Base-by-base conservation (phyloP, 169 alveolate species). In the Babesia gibsoni region DNA sequence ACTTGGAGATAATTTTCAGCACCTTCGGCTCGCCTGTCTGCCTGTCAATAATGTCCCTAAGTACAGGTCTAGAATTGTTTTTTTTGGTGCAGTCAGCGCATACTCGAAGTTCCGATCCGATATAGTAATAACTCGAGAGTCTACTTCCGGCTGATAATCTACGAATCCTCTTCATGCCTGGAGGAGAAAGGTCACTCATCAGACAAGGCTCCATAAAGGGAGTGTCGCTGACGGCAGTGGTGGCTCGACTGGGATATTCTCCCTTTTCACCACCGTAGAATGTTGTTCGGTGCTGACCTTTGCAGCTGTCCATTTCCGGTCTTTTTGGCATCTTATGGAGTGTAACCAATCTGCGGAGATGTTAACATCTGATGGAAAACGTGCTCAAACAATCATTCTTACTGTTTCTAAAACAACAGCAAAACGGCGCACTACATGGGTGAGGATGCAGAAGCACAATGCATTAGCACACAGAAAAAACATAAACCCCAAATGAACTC, bases 1-100 rank as follows among this genome's bases (percentile, higher is more conserved):
- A 59, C 65, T 88, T 88, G 30, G 89, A 83, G 22, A 88, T 80
- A 0, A 88, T 83, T 63, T 88, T 88, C 14, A 88, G 77, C 33
- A 88, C 78, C 79, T 88, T 88, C n/a, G 81, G 67, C 35, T 68
- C 68, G 18, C 88, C 89, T 30, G 89, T 82, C 33, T 69, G 63
- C 56, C 81, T 79, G 57, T 88, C 92, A 33, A 82, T 80, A 33
- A 68, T 70, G 68, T 88, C 85, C 42, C 89, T 61, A 18, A 88
- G 59, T 9, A 88, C 73, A 25, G 92, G 91, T 58, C 92, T 23
- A 25, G 83, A 68, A 3, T 82, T 20, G 53, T 63, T 39, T 20
- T 79, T 79, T 36, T 69, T 79, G 39, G 18, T 63, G 43, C 52
- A 57, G 33, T 66, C 77, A 12, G 83, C 82, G 29, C 83, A 79